phyloP scores from a whole-genome alignment of 306 rosid species.

The Vigna trinervia region DNA sequence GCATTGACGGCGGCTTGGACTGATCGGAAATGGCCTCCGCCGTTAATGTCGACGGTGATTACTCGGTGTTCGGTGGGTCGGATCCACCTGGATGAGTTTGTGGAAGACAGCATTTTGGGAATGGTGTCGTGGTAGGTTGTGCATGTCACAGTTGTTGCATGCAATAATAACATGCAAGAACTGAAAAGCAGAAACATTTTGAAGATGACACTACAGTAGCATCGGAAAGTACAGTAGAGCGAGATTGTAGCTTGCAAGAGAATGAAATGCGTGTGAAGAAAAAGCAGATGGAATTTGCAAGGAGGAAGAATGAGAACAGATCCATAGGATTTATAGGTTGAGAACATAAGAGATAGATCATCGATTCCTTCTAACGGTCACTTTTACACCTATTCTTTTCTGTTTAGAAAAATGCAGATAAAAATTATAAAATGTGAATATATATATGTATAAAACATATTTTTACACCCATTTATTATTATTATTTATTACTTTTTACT shows the following conservation, averaged over 20 bases:
- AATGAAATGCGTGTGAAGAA: neutral
- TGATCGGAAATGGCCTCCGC: constrained; percentile 57
- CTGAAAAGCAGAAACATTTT: constrained; percentile 23
- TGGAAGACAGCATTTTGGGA: neutral
- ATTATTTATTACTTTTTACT: no score
- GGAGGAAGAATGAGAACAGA: neutral
- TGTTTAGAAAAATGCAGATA: no score
- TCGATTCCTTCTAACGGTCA: constrained; percentile 57
- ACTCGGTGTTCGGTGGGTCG: constrained; percentile 60
- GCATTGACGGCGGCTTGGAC: constrained; percentile 72
- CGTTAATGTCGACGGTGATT: constrained; percentile 57
- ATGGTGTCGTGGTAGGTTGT: neutral
- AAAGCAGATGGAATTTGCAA: neutral
- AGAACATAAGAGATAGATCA: neutral
- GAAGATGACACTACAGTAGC: neutral
- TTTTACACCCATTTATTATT: no score
- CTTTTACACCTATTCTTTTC: constrained; percentile 1
- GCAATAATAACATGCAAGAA: constrained; percentile 15
- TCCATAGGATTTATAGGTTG: neutral
- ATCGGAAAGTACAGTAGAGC: neutral
- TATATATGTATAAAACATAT: no score
- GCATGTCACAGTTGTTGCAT: constrained; percentile 42
- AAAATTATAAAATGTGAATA: no score
- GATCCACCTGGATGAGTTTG: constrained; percentile 48
- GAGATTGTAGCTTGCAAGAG: neutral